Percentiles rank a stretch among this genome's conserved stretches.
Conservation (phyloP, 768 basidiomycete species). For the Mycena polygramma region DNA sequence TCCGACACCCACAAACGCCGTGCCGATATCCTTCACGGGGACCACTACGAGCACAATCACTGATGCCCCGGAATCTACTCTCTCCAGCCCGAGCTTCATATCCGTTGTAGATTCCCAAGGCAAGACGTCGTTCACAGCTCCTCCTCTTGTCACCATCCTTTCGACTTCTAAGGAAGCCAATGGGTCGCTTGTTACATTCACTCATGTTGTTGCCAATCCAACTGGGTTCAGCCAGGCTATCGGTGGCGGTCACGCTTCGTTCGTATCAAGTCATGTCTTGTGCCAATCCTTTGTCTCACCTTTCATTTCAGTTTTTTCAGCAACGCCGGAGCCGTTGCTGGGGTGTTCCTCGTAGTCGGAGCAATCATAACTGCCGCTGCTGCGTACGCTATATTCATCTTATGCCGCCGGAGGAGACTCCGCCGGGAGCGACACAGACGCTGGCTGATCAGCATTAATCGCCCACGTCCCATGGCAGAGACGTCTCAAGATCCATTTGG, state of each 20-base stretch:
- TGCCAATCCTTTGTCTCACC: neutral
- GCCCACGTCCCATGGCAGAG: conserved; percentile 44
- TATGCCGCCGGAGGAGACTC: conserved; percentile 58
- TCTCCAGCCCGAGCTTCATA: conserved; percentile 56
- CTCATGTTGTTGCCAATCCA: conserved; percentile 68
- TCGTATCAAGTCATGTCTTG: conserved; percentile 42
- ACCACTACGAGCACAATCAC: conserved; percentile 57
- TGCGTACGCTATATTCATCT: conserved; percentile 60
- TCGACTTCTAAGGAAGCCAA: conserved; percentile 60
- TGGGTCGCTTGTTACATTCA: conserved; percentile 61
- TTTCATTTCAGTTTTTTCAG: conserved; percentile 66
- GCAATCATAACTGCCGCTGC: conserved; percentile 48
- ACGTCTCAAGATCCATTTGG: conserved; percentile 51
- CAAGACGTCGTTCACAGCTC: conserved; percentile 55
- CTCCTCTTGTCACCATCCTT: conserved; percentile 60
- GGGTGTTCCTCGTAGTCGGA: conserved; percentile 74
- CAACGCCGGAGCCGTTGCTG: conserved; percentile 78
- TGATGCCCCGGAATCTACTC: conserved; percentile 57
- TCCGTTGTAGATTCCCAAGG: conserved; percentile 56
- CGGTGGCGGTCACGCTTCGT: conserved; percentile 40
- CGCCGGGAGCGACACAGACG: conserved; percentile 51
- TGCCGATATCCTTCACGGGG: conserved; percentile 28
- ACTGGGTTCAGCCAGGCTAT: conserved; percentile 45
- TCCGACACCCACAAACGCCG: neutral
- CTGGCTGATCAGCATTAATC: conserved; percentile 54